Conservation (phyloP, 805 yeast genomes). For the Kodamaea nitidulidarum region DNA sequence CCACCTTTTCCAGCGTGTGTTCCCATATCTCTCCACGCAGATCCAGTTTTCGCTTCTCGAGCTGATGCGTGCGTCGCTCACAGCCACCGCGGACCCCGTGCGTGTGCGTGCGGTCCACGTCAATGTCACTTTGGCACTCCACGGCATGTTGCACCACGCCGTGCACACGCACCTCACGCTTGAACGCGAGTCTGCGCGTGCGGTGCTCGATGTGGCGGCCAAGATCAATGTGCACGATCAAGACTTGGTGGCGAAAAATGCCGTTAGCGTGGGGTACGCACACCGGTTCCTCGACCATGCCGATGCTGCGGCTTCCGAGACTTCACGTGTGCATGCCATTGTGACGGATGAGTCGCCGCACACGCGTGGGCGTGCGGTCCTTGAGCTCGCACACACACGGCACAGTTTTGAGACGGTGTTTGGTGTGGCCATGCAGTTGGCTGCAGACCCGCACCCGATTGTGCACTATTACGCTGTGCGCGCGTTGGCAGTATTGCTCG, state of each 20-base stretch:
- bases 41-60: slow-evolving; percentile 88
- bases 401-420: slow-evolving; percentile 39
- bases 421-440: slow-evolving; percentile 55
- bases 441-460: slow-evolving; percentile 78
- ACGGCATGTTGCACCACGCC: slow-evolving; percentile 39
- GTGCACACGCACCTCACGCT: slow-evolving; percentile 17
- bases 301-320: slow-evolving; percentile 21
- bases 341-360: slow-evolving; percentile 63
- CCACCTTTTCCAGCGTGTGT: slow-evolving; percentile 65
- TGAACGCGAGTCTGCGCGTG: slow-evolving; percentile 27
- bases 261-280: slow-evolving; percentile 57
- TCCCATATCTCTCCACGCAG: slow-evolving; percentile 68
- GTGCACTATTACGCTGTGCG: slow-evolving; percentile 73
- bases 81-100: slow-evolving; percentile 34
- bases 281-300: slow-evolving; percentile 18
- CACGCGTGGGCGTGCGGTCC: slow-evolving; percentile 44
- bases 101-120: slow-evolving; percentile 48
- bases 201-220: slow-evolving; percentile 50
- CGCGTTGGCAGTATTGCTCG: slow-evolving; percentile 53
- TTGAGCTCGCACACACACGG: slow-evolving; percentile 28
- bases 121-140: slow-evolving; percentile 62
- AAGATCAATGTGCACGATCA: slow-evolving; percentile 38
- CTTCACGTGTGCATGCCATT: slow-evolving; percentile 50
- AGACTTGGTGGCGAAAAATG: slow-evolving; percentile 43
- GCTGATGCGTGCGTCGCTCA: slow-evolving; percentile 55